Evolutionary conservation across 805 yeast genomes (phyloP).

Genomic region (Suhomyces pyralidae): DNA sequence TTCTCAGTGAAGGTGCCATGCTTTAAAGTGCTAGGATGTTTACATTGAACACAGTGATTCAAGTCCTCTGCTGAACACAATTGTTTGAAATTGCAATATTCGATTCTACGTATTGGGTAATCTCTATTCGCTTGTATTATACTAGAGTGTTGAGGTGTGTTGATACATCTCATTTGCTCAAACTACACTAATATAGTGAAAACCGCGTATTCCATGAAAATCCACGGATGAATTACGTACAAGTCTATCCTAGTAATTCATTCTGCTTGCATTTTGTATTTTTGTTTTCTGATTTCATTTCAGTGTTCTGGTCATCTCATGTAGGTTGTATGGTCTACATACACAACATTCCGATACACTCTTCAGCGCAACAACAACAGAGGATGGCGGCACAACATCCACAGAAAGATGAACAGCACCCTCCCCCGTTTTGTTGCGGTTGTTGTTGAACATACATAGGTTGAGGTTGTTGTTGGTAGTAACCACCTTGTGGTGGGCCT

Average conservation of each 20-base stretch:
- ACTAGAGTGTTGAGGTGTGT: background rate
- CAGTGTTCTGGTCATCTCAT: background rate
- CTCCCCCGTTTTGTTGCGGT: slow-evolving; percentile 18
- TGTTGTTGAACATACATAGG: slow-evolving; percentile 32
- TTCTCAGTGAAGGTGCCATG: background rate
- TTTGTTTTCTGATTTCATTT: background rate
- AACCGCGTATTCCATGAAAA: background rate
- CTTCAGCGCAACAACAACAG: slow-evolving; percentile 18
- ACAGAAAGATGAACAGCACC: slow-evolving; percentile 18
- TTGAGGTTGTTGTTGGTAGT: slow-evolving; percentile 32
- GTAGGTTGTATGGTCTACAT: background rate
- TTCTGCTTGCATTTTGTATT: background rate
- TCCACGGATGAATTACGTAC: background rate
- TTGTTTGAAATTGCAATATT: background rate
- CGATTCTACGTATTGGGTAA: background rate
- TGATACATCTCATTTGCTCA: background rate
- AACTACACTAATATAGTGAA: background rate
- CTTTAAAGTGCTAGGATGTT: background rate
- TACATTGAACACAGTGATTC: background rate
- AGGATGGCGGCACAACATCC: slow-evolving; percentile 15
- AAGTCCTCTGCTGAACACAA: background rate
- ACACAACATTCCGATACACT: slow-evolving; percentile 13
- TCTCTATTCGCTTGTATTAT: background rate
- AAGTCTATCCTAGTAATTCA: background rate
- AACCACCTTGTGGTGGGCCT: slow-evolving; percentile 26